Base-by-base conservation (phyloP, 495 filamentous ascomycete species). In the Penicillium coffeae region DNA sequence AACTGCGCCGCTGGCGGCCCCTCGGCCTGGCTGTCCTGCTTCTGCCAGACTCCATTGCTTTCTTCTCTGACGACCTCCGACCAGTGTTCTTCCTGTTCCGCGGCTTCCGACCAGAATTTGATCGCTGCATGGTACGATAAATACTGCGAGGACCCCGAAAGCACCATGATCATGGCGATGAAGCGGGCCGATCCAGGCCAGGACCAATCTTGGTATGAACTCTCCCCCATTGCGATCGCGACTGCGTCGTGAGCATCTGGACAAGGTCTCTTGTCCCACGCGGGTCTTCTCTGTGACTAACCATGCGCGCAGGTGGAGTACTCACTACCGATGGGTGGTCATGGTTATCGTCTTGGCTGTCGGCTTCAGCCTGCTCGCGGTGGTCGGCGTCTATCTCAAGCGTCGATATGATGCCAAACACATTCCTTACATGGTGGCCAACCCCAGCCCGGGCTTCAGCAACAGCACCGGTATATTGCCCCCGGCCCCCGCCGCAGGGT, bases 321-420 rank as follows among this genome's bases (percentile, higher is more conserved):
- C 63, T 8, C 78, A 81, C 51, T 79, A 74, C 61, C 52, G 62
- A 50, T 80, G 76, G 77, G 62, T 81, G 3, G 59, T 80, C 48
- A 69, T 83, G 74, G 25, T 79, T n/a, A 74, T 80, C 42, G 64
- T 81, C 20, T 62, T 81, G 9, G 50, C 66, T 21, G 32, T 79
- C 41, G 77, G 67, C n/a, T 75, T 81, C 51, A 42, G 48, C 15
- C 39, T 55, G 36, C 45, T 78, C 47, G 60, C 68, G 36, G 46
- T 65, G 3, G 30, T 63, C 0, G 74, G 67, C 8, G 51, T 70
- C 25, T 75, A 69, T 63, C 55, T 76, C 16, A 77, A 77, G 45
- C 73, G 74, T 18, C 75, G 73, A 20, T 67, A 77, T 58, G 71
- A 76, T 42, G 64, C 63, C 1, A 74, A 66, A 50, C 58, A 67